Base-by-base conservation (phyloP, 2,329 filamentous ascomycete genomes). In the Fragosphaeria purpurea region DNA sequence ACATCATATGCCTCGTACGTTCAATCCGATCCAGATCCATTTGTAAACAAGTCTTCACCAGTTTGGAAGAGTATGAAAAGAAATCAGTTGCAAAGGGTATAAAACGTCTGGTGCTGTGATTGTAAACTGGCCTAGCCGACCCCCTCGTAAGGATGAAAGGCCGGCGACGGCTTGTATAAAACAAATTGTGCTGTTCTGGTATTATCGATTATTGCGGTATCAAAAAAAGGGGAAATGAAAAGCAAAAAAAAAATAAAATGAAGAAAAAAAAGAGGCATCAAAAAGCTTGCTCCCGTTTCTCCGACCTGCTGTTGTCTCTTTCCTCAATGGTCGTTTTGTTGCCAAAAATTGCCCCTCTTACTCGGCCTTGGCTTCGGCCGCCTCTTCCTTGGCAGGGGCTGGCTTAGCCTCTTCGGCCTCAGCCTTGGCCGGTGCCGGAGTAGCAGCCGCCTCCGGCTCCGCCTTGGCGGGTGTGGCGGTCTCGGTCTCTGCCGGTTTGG, bases 251-350 rank as follows among this genome's bases (percentile, higher is more conserved):
- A 31, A 43, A 35, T 31, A 31, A 50, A 47, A 50, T n/a, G 22
- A 22, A 22, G 22, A 22, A 22, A 37, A 43, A 13, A 46, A 47
- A 53, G 3, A 30, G 32, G 34, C 13, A 44, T 30, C 31, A 32
- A 50, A 48, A 50, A 9, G 47, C 50, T 41, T 48, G 45, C 51
- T 50, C 12, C 47, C 11, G 35, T 11, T 37, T 37, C 7, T 4
- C 35, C 35, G 11, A 7, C 35, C 35, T 2, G 2, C 35, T 37
- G 7, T 37, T 37, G 1, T 2, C 35, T 11, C 7, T 37, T 11
- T 37, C 7, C 35, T 22, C 22, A 22, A 22, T 22, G 22, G 11
- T 37, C 11, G 2, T 37, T 37, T 37, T 37, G 35, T 37, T 37
- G 35, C 11, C 11, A 37, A 41, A 41, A 41, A 41, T 7, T 2